Base-by-base conservation (phyloP, 768 basidiomycete species). In the Suillus occidentalis region DNA sequence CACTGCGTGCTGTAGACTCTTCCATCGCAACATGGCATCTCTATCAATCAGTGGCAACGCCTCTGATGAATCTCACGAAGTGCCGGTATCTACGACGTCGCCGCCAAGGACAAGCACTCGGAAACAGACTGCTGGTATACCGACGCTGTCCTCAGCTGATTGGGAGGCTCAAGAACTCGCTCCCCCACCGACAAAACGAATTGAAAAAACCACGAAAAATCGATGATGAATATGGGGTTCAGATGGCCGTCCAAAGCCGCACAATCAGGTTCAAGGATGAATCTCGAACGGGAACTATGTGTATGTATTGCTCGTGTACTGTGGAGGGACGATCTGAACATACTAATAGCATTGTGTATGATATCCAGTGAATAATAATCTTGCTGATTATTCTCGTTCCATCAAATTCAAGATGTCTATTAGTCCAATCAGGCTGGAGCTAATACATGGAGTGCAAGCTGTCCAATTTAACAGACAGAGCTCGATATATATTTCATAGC, bases 81-180 rank as follows among this genome's bases (percentile, higher is more conserved):
- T 10, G 10, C n/a, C 39, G 28, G 39, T 39, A 22, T 18, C 57
- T 16, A 39, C 37, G 16, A 14, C 25, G 9, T 40, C 40, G 8
- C 20, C 40, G 25, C 18, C 13, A 8, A 42, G 40, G 25, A 20
- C 66, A 6, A 63, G 65, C 34, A 70, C 67, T 31, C 63, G 37
- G 53, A 78, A 69, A 58, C 77, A 76, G 20, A 64, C 75, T 0
- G 76, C 79, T 8, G 78, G 80, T 36, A 70, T 86, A 6, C 86
- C 86, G 9, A 72, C 82, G 6, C 70, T 87, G 53, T 76, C 75
- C 13, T 84, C 85, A 20, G 77, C 73, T 43, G 85, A 85, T 53
- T 87, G 85, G 86, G 83, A 78, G 43, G 82, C 81, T 59, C 84
- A 86, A 68, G 83, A 84, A 25, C 67, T 86, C 22, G 67, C 78